phyloP scores from a whole-genome alignment of 73 alveolate species.

The Paramecium sonneborni region DNA sequence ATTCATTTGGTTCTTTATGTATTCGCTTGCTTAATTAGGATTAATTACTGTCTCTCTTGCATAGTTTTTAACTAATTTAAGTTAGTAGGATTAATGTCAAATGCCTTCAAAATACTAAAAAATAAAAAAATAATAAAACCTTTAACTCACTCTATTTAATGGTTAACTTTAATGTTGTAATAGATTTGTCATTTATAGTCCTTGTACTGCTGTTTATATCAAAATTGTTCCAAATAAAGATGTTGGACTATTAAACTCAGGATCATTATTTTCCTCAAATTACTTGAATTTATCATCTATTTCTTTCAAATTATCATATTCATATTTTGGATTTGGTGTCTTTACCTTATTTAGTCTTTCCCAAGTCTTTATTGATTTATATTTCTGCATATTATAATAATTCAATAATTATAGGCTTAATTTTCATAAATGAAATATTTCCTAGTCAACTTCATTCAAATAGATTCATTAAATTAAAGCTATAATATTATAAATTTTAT shows the following conservation, averaged over 20 bases:
- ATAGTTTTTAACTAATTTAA: slow-evolving; percentile 2
- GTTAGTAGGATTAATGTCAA: slow-evolving; percentile 39
- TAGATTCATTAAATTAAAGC: neutral
- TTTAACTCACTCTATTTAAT: neutral
- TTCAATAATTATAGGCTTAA: neutral
- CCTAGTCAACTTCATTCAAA: too few species aligned
- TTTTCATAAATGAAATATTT: neutral
- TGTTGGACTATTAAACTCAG: neutral
- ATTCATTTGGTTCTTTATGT: slow-evolving; percentile 49
- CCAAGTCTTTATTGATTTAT: slow-evolving; percentile 53
- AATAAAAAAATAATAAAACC: neutral
- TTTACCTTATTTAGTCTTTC: slow-evolving; percentile 5
- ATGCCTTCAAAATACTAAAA: slow-evolving; percentile 59
- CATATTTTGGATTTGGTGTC: neutral
- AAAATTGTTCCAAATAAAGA: neutral
- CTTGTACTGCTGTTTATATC: slow-evolving; percentile 11
- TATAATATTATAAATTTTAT: neutral
- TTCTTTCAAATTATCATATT: neutral
- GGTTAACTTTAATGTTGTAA: neutral
- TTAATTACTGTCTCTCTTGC: slow-evolving; percentile 48
- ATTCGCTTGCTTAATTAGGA: slow-evolving; percentile 22
- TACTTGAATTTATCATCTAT: slow-evolving; percentile 13
- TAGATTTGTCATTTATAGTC: neutral
- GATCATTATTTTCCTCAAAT: neutral
- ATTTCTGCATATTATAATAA: slow-evolving; percentile 18